These are phyloP conservation scores for Planoprotostelium fungivorum DNA, from an alignment of 78 protist genomes.

Conservation along the genomic window DNA sequence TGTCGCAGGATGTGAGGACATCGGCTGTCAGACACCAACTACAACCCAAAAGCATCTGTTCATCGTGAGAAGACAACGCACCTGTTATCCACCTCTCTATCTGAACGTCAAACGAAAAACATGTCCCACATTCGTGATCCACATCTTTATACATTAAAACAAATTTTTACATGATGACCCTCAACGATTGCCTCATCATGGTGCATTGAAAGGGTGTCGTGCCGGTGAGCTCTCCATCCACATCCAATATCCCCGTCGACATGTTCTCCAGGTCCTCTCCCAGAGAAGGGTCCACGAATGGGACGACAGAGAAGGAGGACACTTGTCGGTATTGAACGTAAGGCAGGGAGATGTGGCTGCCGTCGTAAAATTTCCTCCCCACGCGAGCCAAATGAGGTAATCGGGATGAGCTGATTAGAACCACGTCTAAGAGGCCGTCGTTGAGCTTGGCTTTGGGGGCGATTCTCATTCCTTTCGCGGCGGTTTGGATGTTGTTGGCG, in stretches of 20 bases:
- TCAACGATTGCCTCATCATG: conserved; percentile 8
- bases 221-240: conserved; percentile 58
- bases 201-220: conserved; percentile 52
- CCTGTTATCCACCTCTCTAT: too few relatives aligned
- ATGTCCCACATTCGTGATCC: too few relatives aligned
- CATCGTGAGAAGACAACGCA: too few relatives aligned
- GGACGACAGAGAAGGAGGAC: conserved; percentile 42
- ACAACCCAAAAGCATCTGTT: too few relatives aligned
- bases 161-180: neutral
- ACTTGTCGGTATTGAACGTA: conserved; percentile 52
- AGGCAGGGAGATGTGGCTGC: conserved; percentile 42
- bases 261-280: neutral
- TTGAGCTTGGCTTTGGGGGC: conserved; percentile 64
- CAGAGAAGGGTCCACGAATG: conserved; percentile 23
- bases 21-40: too few relatives aligned
- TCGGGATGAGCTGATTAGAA: conserved; percentile 42
- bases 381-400: conserved; percentile 27
- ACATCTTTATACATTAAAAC: too few relatives aligned
- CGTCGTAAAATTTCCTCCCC: conserved; percentile 43
- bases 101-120: too few relatives aligned
- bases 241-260: conserved; percentile 41
- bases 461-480: conserved; percentile 68
- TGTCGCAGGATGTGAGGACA: too few relatives aligned
- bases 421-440: conserved; percentile 54
- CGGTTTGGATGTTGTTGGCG: conserved; percentile 59